Base-by-base conservation (phyloP, 257 asterid genomes). In the Solanum piurae region DNA sequence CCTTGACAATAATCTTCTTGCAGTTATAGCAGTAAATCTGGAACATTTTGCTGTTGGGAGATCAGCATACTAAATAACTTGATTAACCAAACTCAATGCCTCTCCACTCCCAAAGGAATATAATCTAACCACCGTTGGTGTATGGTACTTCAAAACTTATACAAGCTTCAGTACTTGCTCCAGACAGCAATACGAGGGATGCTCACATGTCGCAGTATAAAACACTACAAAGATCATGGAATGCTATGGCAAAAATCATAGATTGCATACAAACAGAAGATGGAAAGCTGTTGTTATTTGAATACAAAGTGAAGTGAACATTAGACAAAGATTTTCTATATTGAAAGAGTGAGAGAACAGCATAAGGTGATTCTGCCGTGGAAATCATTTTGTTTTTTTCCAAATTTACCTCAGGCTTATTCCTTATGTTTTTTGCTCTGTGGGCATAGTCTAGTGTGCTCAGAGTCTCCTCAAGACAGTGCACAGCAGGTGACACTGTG, bases 401-500 rank as follows among this genome's bases (percentile, higher is more conserved):
- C 12, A 9, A 82, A 82, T 82, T 49, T 82, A 86, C 99, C 99
- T 96, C 99, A 9, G 99, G 99, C 90, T 96, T 96, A 93, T 96
- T 96, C 95, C 73, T 95, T 90, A 96, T 96, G 87, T 96, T 91
- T 88, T 96, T 96, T 25, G 99, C 99, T 91, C 99, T 92, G 89
- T 93, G 96, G 11, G 99, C 99, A 87, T 96, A 96, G 89, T 96
- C 99, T 87, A 96, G 88, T 14, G 99, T 96, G 91, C 99, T 96
- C 86, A 96, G 92, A 68, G 98, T 96, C 92, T 96, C 99, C 94
- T 96, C 99, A 82, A 96, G 94, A 91, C 99, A 94, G 91, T 95
- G 98, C 86, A 96, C 98, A 86, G 99, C 98, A 29, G 99, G 98
- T 90, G 99, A 95, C 62, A 96, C 97, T 13, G 99, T 96, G 73